These are phyloP conservation scores for Cyberlindnera nakhonratchasimensis DNA, from an alignment of 805 yeast species.

Conservation along the genomic window DNA sequence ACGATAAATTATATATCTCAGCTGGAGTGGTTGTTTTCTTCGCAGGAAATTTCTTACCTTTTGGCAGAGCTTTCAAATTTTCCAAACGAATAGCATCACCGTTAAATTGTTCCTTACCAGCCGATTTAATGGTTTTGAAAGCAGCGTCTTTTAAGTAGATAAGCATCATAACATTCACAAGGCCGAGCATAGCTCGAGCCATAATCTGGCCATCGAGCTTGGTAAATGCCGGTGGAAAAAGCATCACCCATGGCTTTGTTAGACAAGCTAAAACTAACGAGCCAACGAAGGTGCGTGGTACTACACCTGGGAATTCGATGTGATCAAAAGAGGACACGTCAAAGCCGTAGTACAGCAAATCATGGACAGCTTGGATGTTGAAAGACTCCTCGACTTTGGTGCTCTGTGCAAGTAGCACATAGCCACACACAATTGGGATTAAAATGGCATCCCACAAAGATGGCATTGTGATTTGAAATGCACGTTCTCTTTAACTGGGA, in stretches of 20 bases:
- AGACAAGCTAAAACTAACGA: constrained; percentile 50
- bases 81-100: background rate
- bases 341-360: constrained; percentile 62
- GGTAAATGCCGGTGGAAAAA: constrained; percentile 27
- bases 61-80: background rate
- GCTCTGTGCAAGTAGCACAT: constrained; percentile 63
- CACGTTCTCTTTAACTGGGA: background rate
- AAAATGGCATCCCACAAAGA: constrained; percentile 35
- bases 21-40: background rate
- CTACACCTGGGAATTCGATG: constrained; percentile 76
- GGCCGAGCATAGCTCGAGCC: constrained; percentile 59
- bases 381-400: constrained; percentile 96
- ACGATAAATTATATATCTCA: constrained; percentile 15
- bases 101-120: background rate
- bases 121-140: constrained; percentile 29
- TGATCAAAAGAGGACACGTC: constrained; percentile 62
- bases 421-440: constrained; percentile 44
- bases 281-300: constrained; percentile 83
- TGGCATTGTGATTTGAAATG: constrained; percentile 9
- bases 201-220: constrained; percentile 51
- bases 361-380: constrained; percentile 86
- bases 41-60: background rate
- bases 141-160: constrained; percentile 43
- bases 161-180: constrained; percentile 53
- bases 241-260: constrained; percentile 36